These are phyloP conservation scores for Pichia heedii DNA, from an alignment of 805 yeast genomes.

Conservation along the genomic window DNA sequence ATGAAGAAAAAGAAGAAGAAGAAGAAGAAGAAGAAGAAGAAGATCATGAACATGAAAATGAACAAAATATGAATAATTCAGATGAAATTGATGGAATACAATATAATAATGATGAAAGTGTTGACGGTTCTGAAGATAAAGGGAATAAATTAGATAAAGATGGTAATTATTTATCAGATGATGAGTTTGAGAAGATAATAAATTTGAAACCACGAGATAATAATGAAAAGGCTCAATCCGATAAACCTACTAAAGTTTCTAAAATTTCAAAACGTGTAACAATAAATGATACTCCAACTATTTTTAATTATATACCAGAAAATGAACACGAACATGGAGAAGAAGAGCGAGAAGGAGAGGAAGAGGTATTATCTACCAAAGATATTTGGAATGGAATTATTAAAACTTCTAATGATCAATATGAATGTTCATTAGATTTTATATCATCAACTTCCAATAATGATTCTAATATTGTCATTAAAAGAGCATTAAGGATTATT, in stretches of 20 bases:
- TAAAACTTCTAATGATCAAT: not conserved
- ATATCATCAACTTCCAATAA: conserved; percentile 2
- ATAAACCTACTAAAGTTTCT: not conserved
- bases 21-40: not conserved
- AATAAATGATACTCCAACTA: too few species aligned
- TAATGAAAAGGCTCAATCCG: not conserved
- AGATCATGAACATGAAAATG: too few species aligned
- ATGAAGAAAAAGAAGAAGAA: conserved; percentile 6
- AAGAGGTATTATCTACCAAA: not conserved
- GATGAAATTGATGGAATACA: conserved; percentile 1
- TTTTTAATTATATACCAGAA: too few species aligned
- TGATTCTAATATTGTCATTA: not conserved
- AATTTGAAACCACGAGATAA: not conserved
- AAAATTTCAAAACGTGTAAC: too few species aligned
- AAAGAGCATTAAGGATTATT: not conserved
- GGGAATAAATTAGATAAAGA: conserved; percentile 7
- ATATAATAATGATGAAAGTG: too few species aligned
- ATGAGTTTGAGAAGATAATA: conserved; percentile 12
- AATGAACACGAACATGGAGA: too few species aligned
- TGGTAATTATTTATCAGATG: conserved; percentile 11
- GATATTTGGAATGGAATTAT: conserved; percentile 3
- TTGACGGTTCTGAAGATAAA: too few species aligned
- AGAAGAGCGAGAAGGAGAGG: not conserved
- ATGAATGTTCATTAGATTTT: conserved; percentile 2
- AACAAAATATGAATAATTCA: not conserved